Conservation (phyloP, 805 yeast species). For the Lipomyces mesembrius region DNA sequence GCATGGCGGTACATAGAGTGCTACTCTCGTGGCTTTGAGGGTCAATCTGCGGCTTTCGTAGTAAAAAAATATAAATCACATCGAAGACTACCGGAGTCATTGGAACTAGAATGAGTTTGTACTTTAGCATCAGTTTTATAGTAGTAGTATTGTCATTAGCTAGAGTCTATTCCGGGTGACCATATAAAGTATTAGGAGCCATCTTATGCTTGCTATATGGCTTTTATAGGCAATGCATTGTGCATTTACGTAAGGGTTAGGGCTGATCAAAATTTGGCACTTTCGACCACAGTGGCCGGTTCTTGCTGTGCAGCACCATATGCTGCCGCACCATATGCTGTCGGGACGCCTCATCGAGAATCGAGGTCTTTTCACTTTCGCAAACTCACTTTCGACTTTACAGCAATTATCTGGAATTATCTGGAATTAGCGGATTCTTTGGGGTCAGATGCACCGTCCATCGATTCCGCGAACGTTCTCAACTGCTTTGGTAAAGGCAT, state of each 20-base stretch:
- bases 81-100: too few relatives aligned
- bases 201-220: neutral
- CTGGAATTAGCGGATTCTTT: neutral
- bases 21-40: too few relatives aligned
- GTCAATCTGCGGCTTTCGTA: too few relatives aligned
- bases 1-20: too few relatives aligned
- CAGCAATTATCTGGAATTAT: neutral
- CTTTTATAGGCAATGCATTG: neutral
- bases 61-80: too few relatives aligned
- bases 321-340: too few relatives aligned
- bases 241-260: neutral
- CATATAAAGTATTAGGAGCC: too few relatives aligned
- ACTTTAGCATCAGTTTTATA: too few relatives aligned
- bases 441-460: conserved; percentile 28
- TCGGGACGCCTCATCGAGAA: neutral
- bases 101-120: too few relatives aligned
- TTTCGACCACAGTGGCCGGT: neutral
- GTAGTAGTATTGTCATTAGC: too few relatives aligned
- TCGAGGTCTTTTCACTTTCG: neutral
- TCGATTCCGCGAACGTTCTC: conserved; percentile 21
- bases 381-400: neutral
- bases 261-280: neutral
- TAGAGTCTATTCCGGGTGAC: too few relatives aligned
- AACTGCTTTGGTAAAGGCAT: conserved; percentile 28
- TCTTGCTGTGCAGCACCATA: too few relatives aligned